Percentiles rank a stretch among this genome's conserved stretches.
Evolutionary conservation across 768 basidiomycete species (phyloP).

Genomic region (Tubosaeta sp.): DNA sequence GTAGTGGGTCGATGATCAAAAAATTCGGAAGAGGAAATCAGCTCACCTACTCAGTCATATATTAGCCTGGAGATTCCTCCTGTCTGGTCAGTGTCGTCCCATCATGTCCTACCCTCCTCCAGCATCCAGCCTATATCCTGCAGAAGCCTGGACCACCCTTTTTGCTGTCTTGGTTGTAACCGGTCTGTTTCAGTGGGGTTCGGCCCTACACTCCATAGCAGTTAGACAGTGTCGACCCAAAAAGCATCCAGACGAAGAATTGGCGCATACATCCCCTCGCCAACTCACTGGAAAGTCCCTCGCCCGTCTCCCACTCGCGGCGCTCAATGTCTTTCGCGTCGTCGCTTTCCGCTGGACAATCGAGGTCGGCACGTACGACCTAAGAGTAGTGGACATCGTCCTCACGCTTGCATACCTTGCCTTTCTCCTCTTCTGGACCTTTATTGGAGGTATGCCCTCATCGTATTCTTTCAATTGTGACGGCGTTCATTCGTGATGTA

Average conservation of each 20-base stretch:
- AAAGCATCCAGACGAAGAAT: conserved; percentile 14
- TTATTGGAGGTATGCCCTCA: conserved; percentile 41
- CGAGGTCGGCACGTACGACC: conserved; percentile 40
- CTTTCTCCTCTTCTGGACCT: conserved; percentile 40
- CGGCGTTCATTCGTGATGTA: background rate
- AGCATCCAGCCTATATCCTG: background rate
- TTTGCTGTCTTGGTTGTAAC: conserved; percentile 12
- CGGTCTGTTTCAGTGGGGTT: conserved; percentile 26
- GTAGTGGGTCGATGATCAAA: background rate
- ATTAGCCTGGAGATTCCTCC: background rate
- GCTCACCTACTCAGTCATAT: background rate
- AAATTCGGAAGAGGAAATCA: background rate
- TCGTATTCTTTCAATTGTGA: background rate
- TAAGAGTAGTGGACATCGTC: conserved; percentile 39
- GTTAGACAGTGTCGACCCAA: background rate
- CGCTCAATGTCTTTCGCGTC: conserved; percentile 43
- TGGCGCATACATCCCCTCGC: background rate
- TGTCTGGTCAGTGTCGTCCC: background rate
- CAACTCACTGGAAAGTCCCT: conserved; percentile 33
- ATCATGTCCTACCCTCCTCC: background rate
- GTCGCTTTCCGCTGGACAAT: conserved; percentile 47
- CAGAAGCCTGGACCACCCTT: conserved; percentile 17
- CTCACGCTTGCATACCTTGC: conserved; percentile 46
- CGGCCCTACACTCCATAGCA: conserved; percentile 21
- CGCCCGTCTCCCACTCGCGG: conserved; percentile 34